A percentile compares a stretch with the other conserved stretches of the same genome.
Conservation (phyloP, 2,329 filamentous ascomycete species). For the Diaporthe ampelina region DNA sequence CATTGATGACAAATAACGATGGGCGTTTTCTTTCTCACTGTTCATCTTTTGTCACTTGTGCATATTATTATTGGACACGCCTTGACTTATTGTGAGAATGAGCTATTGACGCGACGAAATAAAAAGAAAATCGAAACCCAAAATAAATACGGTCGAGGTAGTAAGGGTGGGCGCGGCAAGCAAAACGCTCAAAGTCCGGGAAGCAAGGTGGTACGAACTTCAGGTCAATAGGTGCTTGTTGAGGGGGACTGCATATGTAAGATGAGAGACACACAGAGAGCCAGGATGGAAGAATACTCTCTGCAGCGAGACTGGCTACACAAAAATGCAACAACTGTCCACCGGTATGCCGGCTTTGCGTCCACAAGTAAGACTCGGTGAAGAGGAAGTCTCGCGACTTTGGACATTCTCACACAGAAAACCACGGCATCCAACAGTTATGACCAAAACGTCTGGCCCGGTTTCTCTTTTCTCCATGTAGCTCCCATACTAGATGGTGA, state of each 20-base stretch:
- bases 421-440: neutral
- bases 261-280: neutral
- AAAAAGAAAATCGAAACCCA: neutral
- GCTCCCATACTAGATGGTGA: neutral
- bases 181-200: neutral
- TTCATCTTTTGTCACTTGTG: slow-evolving; percentile 3
- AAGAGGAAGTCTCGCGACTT: neutral
- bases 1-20: slow-evolving; percentile 42
- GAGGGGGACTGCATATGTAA: neutral
- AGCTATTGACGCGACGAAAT: neutral
- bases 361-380: neutral
- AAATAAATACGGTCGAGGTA: neutral
- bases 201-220: neutral
- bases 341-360: neutral
- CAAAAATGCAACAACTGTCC: neutral
- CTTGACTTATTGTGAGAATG: neutral
- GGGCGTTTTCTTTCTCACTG: slow-evolving; percentile 33
- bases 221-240: neutral
- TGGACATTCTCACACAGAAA: neutral
- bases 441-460: slow-evolving; percentile 12
- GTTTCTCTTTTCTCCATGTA: slow-evolving; percentile 12
- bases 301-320: neutral
- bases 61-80: slow-evolving; percentile 17
- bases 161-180: neutral
- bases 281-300: neutral